Conservation (phyloP, 306 rosid genomes). For the Prinsepia uniflora region DNA sequence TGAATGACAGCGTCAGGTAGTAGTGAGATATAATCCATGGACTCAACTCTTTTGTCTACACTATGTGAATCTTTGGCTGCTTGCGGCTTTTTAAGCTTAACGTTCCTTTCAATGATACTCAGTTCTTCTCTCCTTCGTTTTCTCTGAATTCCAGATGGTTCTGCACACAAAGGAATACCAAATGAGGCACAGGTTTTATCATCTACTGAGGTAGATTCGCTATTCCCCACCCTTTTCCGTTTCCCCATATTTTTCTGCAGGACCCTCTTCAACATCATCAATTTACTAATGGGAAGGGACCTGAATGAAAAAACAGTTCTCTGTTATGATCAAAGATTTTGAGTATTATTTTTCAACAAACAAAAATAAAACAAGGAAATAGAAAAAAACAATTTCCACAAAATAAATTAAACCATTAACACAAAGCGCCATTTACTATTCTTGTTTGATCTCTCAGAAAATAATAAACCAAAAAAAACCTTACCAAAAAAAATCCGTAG, state of each 20-base stretch:
- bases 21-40: slow-evolving; percentile 1
- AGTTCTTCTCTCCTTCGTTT: slow-evolving; percentile 7
- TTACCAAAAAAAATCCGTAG: background rate
- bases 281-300: background rate
- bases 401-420: background rate
- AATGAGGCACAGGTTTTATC: background rate
- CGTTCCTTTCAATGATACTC: background rate
- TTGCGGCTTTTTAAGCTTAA: slow-evolving; percentile 1
- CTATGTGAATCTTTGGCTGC: background rate
- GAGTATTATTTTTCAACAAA: background rate
- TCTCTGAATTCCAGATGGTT: background rate
- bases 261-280: background rate
- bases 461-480: background rate
- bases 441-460: background rate
- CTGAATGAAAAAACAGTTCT: background rate
- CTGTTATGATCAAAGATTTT: background rate
- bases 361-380: background rate
- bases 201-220: background rate
- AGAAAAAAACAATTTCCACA: background rate
- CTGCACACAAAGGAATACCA: background rate
- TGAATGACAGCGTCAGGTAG: slow-evolving; percentile 52
- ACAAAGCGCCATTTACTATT: background rate
- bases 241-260: background rate
- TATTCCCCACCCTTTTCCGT: background rate
- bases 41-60: background rate